phyloP scores from a whole-genome alignment of 768 basidiomycete genomes.

The Tulasnella sp. region DNA sequence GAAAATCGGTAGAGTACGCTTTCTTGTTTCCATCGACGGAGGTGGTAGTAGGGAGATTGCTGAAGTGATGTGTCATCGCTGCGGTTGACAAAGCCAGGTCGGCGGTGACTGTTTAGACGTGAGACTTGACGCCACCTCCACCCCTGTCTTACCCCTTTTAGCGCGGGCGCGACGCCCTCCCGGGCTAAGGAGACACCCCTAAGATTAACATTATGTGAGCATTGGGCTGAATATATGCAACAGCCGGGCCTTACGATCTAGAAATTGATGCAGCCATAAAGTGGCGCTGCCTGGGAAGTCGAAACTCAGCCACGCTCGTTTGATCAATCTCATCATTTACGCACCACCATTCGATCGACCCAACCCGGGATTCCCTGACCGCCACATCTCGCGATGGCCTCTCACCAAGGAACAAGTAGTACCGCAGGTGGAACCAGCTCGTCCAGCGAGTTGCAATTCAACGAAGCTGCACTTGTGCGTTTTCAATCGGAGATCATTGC shows the following conservation, averaged over 20 bases:
- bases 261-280: not conserved
- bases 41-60: not conserved
- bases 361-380: not conserved
- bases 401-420: not conserved
- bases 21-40: not conserved
- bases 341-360: not conserved
- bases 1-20: not conserved
- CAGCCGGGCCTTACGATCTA: no score
- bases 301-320: not conserved
- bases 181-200: no score
- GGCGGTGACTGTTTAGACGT: not conserved
- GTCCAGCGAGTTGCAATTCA: not conserved
- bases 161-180: not conserved
- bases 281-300: slow-evolving; percentile 12
- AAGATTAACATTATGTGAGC: no score
- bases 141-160: not conserved
- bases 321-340: not conserved
- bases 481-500: not conserved
- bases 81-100: slow-evolving; percentile 5
- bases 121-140: slow-evolving; percentile 8
- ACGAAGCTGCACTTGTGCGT: not conserved
- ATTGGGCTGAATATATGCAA: no score
- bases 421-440: not conserved
- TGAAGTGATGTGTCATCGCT: not conserved
- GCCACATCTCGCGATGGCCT: not conserved